Conservation (phyloP, 176 grass and related monocot genomes). For the Cenchrus fungigraminus region DNA sequence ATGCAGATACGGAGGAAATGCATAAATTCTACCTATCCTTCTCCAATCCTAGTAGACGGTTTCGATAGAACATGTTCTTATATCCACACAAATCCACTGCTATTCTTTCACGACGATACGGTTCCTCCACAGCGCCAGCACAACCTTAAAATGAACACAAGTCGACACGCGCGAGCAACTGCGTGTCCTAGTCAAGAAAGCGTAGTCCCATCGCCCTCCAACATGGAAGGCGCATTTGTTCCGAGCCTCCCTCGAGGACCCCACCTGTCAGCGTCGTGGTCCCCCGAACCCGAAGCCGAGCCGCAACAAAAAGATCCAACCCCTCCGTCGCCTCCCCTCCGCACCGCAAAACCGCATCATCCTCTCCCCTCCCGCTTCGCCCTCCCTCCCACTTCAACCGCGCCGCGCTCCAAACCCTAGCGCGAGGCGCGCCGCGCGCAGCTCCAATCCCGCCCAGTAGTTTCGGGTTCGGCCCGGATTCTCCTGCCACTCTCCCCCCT, state of each 20-base stretch:
- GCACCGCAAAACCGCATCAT: not conserved
- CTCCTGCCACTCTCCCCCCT: not conserved
- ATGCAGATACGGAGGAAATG: not conserved
- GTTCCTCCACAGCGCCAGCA: not conserved
- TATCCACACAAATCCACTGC: not conserved
- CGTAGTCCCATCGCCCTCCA: not conserved
- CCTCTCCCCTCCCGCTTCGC: not conserved
- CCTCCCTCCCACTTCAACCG: not conserved
- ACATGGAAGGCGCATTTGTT: slow-evolving; percentile 7
- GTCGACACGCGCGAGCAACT: not conserved
- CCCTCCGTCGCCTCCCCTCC: not conserved
- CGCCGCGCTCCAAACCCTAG: slow-evolving; percentile 54
- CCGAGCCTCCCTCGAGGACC: not conserved
- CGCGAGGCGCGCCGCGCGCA: not conserved
- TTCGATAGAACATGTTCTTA: not conserved
- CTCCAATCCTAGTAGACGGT: not conserved
- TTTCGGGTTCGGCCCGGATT: not conserved
- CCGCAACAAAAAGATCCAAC: not conserved
- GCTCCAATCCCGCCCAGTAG: not conserved
- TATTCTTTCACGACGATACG: not conserved
- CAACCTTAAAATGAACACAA: not conserved
- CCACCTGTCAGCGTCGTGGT: not conserved
- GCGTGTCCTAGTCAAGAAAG: not conserved
- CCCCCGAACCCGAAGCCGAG: not conserved
- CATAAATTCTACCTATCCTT: not conserved